Conservation (phyloP, 345 rosid species). For the Cardiospermum halicacabum region DNA sequence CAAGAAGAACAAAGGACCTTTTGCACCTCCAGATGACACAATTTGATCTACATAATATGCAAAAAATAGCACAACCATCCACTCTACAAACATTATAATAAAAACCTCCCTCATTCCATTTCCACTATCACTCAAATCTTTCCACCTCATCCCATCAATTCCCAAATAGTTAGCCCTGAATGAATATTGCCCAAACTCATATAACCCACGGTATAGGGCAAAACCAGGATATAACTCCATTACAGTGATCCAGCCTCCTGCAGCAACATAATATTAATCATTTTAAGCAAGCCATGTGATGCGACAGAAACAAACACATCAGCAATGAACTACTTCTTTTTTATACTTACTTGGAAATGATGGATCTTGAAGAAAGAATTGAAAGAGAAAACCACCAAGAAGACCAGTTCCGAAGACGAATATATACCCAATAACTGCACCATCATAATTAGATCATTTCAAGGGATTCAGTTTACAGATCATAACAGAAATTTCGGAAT, state of each 20-base stretch:
- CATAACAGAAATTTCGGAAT: neutral
- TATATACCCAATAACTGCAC: constrained; percentile 63
- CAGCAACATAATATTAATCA: constrained; percentile 16
- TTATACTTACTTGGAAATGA: constrained; percentile 73
- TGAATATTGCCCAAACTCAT: constrained; percentile 62
- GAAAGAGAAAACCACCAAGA: constrained; percentile 67
- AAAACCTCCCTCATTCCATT: constrained; percentile 63
- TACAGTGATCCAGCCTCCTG: constrained; percentile 62
- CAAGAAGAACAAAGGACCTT: constrained; percentile 47
- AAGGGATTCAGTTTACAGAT: constrained; percentile 11
- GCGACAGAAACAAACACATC: neutral
- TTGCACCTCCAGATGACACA: constrained; percentile 45
- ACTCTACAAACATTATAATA: constrained; percentile 61
- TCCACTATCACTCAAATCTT: constrained; percentile 43
- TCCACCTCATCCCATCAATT: constrained; percentile 71
- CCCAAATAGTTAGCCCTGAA: constrained; percentile 43
- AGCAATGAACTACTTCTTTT: neutral
- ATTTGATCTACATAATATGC: constrained; percentile 75
- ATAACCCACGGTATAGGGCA: constrained; percentile 76
- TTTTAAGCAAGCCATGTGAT: neutral
- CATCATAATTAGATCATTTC: constrained; percentile 14
- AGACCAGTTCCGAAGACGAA: constrained; percentile 80
- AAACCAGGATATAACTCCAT: constrained; percentile 90
- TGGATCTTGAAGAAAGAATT: constrained; percentile 51
- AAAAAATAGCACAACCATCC: constrained; percentile 53